A percentile compares a stretch with the other conserved stretches of the same genome.
phyloP scores from a whole-genome alignment of 495 filamentous ascomycete species.

The Beverwykella pulmonaria region DNA sequence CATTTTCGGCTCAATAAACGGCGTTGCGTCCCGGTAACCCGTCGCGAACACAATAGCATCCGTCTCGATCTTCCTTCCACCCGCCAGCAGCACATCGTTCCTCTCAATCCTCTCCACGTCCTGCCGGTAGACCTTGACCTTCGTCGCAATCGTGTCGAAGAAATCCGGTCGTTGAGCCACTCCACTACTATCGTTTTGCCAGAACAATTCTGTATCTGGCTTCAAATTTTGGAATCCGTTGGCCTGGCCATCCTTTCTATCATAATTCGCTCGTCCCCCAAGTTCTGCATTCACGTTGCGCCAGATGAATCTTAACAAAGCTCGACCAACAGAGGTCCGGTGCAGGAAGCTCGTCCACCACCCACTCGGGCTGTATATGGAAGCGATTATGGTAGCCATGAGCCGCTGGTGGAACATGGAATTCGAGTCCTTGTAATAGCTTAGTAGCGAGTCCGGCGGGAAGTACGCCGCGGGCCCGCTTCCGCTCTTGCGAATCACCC shows the following conservation, averaged over 20 bases:
- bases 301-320: constrained; percentile 40
- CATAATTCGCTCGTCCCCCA: constrained; percentile 17
- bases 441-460: constrained; percentile 33
- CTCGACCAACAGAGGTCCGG: constrained; percentile 38
- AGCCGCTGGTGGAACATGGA: constrained; percentile 23
- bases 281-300: background rate
- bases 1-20: constrained; percentile 34
- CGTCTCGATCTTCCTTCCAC: constrained; percentile 38
- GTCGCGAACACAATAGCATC: constrained; percentile 50
- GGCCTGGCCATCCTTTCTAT: constrained; percentile 27
- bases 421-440: constrained; percentile 43
- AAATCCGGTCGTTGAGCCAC: constrained; percentile 47
- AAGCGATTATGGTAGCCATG: constrained; percentile 27
- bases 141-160: constrained; percentile 47
- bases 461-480: constrained; percentile 43
- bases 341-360: constrained; percentile 46
- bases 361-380: constrained; percentile 29
- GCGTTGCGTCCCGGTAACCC: constrained; percentile 44
- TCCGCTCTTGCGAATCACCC: constrained; percentile 50
- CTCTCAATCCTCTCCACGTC: constrained; percentile 39
- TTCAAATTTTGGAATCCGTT: constrained; percentile 45
- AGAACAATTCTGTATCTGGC: constrained; percentile 46
- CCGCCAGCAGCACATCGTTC: constrained; percentile 34
- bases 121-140: constrained; percentile 46
- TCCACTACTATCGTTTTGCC: constrained; percentile 47